Conservation (phyloP, 2,329 filamentous ascomycete species). For the Tolypocladium amazonense region DNA sequence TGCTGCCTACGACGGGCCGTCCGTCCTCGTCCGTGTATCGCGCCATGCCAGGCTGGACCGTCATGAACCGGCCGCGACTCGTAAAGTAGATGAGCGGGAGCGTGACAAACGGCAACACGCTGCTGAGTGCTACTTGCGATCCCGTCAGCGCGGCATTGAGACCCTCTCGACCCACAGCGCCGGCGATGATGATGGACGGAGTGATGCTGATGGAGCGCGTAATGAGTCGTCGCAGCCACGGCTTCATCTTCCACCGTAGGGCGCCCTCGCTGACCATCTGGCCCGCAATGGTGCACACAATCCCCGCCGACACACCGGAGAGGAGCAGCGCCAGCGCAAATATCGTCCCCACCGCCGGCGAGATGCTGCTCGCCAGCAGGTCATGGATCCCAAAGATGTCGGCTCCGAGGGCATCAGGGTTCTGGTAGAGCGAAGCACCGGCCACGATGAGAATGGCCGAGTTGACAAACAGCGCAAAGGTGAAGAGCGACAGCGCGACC, state of each 20-base stretch:
- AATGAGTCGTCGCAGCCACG: conserved; percentile 69
- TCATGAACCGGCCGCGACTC: conserved; percentile 71
- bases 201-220: conserved; percentile 74
- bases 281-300: conserved; percentile 81
- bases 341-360: conserved; percentile 67
- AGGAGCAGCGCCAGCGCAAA: conserved; percentile 75
- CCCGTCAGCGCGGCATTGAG: conserved; percentile 63
- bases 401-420: conserved; percentile 50
- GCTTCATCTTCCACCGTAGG: conserved; percentile 60
- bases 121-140: conserved; percentile 66
- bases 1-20: background rate
- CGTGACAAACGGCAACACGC: conserved; percentile 73
- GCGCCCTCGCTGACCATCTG: conserved; percentile 86
- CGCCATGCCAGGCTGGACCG: conserved; percentile 40
- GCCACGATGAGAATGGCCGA: conserved; percentile 73
- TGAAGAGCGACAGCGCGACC: conserved; percentile 62
- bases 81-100: conserved; percentile 82
- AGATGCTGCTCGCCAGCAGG: conserved; percentile 57
- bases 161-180: conserved; percentile 60
- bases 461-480: conserved; percentile 78
- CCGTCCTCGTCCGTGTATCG: conserved; percentile 10
- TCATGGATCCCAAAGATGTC: conserved; percentile 78
- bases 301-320: conserved; percentile 70
- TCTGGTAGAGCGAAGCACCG: conserved; percentile 62
- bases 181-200: conserved; percentile 75